Evolutionary conservation across 192 early-diverging fungal genomes (phyloP).

Genomic region (Phycomyces nitens): DNA sequence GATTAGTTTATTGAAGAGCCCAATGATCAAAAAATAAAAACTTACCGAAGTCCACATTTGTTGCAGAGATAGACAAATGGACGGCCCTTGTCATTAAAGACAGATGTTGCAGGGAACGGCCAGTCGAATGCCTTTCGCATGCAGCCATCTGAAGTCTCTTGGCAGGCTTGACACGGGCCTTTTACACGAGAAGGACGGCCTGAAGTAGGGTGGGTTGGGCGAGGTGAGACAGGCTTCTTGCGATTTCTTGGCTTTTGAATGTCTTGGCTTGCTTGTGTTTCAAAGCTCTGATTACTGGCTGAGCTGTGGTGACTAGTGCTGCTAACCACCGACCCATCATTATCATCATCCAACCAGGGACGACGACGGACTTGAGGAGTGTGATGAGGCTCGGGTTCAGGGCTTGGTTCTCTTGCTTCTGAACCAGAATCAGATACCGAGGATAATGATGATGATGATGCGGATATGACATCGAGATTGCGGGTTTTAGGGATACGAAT

Average conservation of each 20-base stretch:
- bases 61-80: constrained; percentile 39
- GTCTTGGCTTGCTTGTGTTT: neutral
- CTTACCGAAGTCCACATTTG: constrained; percentile 41
- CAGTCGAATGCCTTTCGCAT: constrained; percentile 42
- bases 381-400: neutral
- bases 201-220: constrained; percentile 7
- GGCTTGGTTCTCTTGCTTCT: constrained; percentile 3
- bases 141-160: constrained; percentile 33
- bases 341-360: neutral
- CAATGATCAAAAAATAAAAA: neutral
- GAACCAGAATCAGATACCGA: neutral
- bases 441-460: no score
- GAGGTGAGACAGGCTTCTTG: neutral
- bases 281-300: no score
- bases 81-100: constrained; percentile 31
- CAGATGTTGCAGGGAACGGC: constrained; percentile 21
- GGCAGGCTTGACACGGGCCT: constrained; percentile 36
- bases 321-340: no score
- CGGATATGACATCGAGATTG: no score
- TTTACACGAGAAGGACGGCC: constrained; percentile 19
- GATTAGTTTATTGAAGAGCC: constrained; percentile 1
- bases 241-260: neutral
- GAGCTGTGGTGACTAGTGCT: neutral
- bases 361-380: neutral
- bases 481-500: constrained; percentile 13